Base-by-base conservation (phyloP, 768 basidiomycete species). In the Cubamyces sp. region DNA sequence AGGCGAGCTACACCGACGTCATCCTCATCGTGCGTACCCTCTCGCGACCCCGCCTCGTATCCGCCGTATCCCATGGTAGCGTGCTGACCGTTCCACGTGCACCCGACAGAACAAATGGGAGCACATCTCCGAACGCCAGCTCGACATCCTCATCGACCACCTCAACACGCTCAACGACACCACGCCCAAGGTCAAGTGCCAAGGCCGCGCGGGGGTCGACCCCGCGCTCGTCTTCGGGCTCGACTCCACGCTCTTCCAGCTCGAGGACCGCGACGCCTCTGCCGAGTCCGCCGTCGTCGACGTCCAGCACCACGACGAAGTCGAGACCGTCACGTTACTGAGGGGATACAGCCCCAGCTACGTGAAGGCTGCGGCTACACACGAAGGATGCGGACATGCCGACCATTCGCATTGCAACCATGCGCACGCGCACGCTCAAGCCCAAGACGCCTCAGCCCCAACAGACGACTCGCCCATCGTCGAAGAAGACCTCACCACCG, bases 1-100 rank as follows among this genome's bases (percentile, higher is more conserved):
- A 93, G 77, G 92, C 96, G n/a, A 90, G 90, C 70, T 98, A 96
- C 73, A 94, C 95, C 3, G 96, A 98, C 72, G 81, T 96, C 41
- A 85, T 98, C 60, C 78, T 98, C 28, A 84, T 98, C 56, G 91
- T 92, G 62, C 61, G 87, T 79, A 14, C 39, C 26, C 5, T 0
- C 42, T 11, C 64, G 30, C 18, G 16, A 30, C 28, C 12, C 16
- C 47, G 19, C 18, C n/a, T n/a, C n/a, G n/a, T n/a, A n/a, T n/a
- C n/a, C n/a, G n/a, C n/a, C n/a, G n/a, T n/a, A n/a, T n/a, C n/a
- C n/a, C n/a, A n/a, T n/a, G n/a, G n/a, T 19, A 16, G 6, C 50
- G 3, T 23, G 1, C 15, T 34, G 5, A 16, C 30, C 49, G 25
- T 42, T 19, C 30, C 18, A 8, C 21, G n/a, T 28, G 9, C 30